Evolutionary conservation across 495 filamentous ascomycete genomes (phyloP).

Genomic region (Symbiotaphrina buchneri): DNA sequence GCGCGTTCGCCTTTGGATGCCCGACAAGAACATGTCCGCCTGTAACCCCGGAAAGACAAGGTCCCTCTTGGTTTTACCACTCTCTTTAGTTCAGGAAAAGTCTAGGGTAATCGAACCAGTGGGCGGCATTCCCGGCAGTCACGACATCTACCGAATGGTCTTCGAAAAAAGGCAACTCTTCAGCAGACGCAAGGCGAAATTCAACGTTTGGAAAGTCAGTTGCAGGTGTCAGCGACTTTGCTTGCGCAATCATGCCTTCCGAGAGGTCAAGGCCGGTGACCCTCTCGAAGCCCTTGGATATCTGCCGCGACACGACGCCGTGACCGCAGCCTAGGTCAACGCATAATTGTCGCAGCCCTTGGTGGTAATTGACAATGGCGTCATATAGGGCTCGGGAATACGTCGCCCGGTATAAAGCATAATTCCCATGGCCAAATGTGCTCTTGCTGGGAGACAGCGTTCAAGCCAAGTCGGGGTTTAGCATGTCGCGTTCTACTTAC

Average conservation of each 20-base stretch:
- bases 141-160: conserved; percentile 28
- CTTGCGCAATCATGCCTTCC: conserved; percentile 19
- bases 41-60: conserved; percentile 39
- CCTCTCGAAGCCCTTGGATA: not conserved
- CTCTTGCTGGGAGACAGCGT: not conserved
- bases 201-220: conserved; percentile 19
- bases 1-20: conserved; percentile 19
- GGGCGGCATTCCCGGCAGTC: conserved; percentile 36
- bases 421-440: not conserved
- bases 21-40: conserved; percentile 30
- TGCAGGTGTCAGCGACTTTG: conserved; percentile 15
- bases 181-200: conserved; percentile 22
- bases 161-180: conserved; percentile 22
- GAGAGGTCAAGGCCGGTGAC: not conserved
- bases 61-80: conserved; percentile 29
- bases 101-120: conserved; percentile 35
- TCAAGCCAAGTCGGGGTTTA: no score
- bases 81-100: conserved; percentile 30
- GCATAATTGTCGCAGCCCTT: not conserved
- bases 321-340: not conserved
- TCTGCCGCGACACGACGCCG: not conserved
- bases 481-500: no score
- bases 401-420: not conserved
- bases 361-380: not conserved
- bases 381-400: not conserved